Evolutionary conservation across 371 early-diverging fungal species (phyloP).

Genomic region (Rhizopus delemar): DNA sequence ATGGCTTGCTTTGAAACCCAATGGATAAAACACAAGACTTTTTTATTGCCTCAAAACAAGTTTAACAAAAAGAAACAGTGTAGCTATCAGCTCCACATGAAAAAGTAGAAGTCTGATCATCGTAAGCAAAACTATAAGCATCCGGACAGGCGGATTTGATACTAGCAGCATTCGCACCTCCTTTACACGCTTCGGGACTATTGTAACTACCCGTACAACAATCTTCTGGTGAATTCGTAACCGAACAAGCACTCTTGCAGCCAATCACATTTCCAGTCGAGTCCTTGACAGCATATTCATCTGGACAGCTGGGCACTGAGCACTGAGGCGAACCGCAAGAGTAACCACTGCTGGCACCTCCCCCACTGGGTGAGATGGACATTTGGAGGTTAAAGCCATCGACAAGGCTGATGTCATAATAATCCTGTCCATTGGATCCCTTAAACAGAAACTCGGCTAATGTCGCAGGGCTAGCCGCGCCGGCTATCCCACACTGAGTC

Average conservation of each 20-base stretch:
- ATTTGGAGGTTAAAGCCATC: slow-evolving; percentile 50
- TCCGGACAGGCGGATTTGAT: slow-evolving; percentile 45
- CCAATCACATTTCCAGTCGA: slow-evolving; percentile 32
- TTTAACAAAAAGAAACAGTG: slow-evolving; percentile 23
- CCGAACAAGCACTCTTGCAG: slow-evolving; percentile 41
- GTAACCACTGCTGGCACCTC: slow-evolving; percentile 22
- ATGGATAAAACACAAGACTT: too few species aligned
- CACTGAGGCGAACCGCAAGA: slow-evolving; percentile 41
- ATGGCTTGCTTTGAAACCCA: too few species aligned
- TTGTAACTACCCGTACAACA: slow-evolving; percentile 41
- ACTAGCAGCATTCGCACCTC: slow-evolving; percentile 17
- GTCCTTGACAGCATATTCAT: slow-evolving; percentile 32
- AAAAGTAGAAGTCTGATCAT: slow-evolving; percentile 28
- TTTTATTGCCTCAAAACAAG: too few species aligned
- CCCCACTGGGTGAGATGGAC: slow-evolving; percentile 27
- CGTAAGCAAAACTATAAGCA: slow-evolving; percentile 37
- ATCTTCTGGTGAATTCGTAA: slow-evolving; percentile 18
- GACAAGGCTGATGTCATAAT: slow-evolving; percentile 49
- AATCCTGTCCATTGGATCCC: slow-evolving; percentile 40
- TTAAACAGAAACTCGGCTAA: slow-evolving; percentile 54
- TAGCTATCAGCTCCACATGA: slow-evolving; percentile 17
- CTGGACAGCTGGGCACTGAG: slow-evolving; percentile 30
- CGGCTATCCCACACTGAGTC: slow-evolving; percentile 34
- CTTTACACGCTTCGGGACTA: slow-evolving; percentile 30
- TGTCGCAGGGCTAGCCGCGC: slow-evolving; percentile 46